phyloP scores from a whole-genome alignment of 2,329 filamentous ascomycete species.

The Cyclaneusma minus region DNA sequence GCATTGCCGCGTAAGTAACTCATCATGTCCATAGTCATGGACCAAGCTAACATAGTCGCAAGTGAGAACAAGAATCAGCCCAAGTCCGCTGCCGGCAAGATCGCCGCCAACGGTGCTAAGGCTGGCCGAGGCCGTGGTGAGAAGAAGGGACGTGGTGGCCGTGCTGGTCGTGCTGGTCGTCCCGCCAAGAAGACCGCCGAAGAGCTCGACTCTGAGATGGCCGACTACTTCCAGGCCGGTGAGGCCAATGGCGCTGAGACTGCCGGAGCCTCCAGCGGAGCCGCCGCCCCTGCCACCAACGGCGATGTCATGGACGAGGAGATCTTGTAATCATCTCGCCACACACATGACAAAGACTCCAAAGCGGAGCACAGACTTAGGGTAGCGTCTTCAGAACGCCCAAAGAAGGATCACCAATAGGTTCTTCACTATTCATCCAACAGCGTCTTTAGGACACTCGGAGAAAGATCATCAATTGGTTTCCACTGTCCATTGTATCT shows the following conservation, averaged over 20 bases:
- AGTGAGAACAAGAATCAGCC: constrained; percentile 56
- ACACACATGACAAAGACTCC: constrained; percentile 1
- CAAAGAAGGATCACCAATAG: too few relatives aligned
- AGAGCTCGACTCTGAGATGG: constrained; percentile 95
- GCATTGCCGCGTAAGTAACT: constrained; percentile 54
- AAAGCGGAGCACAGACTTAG: too few relatives aligned
- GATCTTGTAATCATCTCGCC: constrained; percentile 27
- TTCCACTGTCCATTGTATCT: too few relatives aligned
- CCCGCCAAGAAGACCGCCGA: constrained; percentile 79
- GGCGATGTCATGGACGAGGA: constrained; percentile 54
- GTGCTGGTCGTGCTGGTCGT: constrained; percentile 38
- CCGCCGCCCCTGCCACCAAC: constrained; percentile 16
- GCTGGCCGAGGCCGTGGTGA: constrained; percentile 19
- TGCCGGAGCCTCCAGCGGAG: constrained; percentile 21
- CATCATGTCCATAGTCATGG: background rate
- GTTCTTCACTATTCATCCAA: too few relatives aligned
- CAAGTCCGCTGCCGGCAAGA: constrained; percentile 66
- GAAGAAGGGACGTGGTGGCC: constrained; percentile 36
- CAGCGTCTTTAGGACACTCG: too few relatives aligned
- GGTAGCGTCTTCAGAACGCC: too few relatives aligned
- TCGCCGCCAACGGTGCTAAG: constrained; percentile 35
- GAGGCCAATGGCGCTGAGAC: constrained; percentile 29
- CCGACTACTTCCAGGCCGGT: constrained; percentile 64
- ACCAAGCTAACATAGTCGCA: constrained; percentile 14
- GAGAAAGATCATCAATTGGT: too few relatives aligned